Evolutionary conservation across 768 basidiomycete genomes (phyloP), one percentile per base, ranked within the genome.

Genomic region (Gloeopeniophorella convolvens): DNA sequence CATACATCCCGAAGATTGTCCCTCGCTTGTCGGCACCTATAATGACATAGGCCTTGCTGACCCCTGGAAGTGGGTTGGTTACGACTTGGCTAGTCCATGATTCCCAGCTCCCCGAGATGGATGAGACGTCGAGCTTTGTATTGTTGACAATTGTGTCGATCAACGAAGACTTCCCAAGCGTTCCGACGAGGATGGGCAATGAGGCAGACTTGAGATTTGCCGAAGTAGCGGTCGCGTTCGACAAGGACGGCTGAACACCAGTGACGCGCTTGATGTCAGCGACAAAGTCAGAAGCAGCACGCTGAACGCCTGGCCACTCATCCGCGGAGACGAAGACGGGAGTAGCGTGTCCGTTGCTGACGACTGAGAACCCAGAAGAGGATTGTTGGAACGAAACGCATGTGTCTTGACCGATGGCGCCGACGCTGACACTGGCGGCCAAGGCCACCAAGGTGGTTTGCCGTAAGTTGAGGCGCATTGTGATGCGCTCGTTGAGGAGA

Each of bases 11-110:
- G 58, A 72, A 85, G 28, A 85, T 81, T 0, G 81, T 79, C 8
- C 83, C 84, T 35, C 84, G 69, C 63, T 83, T 80, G 63, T 86
- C 84, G 1, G 79, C 70, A 10, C 84, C 84, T 53, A 82, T 72
- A 43, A 88, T 76, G 33, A 86, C 77, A 64, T 85, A 80, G 26
- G 80, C 84, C 45, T 73, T 74, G 21, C 69, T 63, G 18, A 84
- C 70, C 3, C 79, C 80, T 34, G 79, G 74, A 2, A 82, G 64
- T 4, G 80, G 79, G 50, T 79, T 76, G 35, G 69, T 64, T 5
- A 82, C 77, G 36, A 76, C 72, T 42, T 66, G 66, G 3, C 77
- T 67, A 54, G 78, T 60, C 65, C 77, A 85, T 0, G 77, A 62
- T 60, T 86, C 85, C 85, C 85, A 86, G 53, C 79, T 69, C 2